phyloP scores from a whole-genome alignment of 1,139 yeast genomes.

The Groenewaldozyma sp. region DNA sequence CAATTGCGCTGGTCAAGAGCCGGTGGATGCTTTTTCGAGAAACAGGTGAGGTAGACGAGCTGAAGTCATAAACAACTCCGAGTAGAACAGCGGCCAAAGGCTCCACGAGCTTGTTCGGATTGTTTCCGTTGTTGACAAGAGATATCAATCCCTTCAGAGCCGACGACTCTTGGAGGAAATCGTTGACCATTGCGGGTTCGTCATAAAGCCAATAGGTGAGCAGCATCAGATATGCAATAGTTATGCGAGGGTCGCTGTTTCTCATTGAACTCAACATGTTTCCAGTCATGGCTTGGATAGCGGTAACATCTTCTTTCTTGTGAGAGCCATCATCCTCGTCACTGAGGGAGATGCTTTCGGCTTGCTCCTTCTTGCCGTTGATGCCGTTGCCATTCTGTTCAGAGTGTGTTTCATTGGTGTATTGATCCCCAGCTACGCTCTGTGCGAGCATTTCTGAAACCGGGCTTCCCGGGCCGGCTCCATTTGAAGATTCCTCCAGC shows the following conservation, averaged over 20 bases:
- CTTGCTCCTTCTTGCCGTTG: background rate
- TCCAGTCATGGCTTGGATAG: conserved; percentile 74
- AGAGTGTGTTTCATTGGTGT: too few relatives aligned
- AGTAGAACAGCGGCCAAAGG: conserved; percentile 66
- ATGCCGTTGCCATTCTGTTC: too few relatives aligned
- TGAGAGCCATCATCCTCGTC: conserved; percentile 45
- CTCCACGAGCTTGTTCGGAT: conserved; percentile 50
- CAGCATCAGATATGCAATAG: conserved; percentile 72
- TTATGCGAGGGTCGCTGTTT: conserved; percentile 57
- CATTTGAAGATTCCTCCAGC: background rate
- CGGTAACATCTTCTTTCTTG: conserved; percentile 66
- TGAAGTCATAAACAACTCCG: conserved; percentile 78
- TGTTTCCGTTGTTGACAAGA: conserved; percentile 40
- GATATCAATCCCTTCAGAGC: conserved; percentile 60
- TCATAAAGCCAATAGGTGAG: conserved; percentile 73
- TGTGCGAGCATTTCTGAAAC: too few relatives aligned
- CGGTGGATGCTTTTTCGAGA: conserved; percentile 55
- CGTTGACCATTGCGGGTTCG: conserved; percentile 65
- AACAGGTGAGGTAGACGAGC: conserved; percentile 61
- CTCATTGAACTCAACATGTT: conserved; percentile 59
- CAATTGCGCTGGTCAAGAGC: conserved; percentile 59
- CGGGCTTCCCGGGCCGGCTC: too few relatives aligned
- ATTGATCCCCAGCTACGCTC: too few relatives aligned
- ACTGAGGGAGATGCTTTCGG: too few relatives aligned
- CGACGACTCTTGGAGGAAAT: conserved; percentile 61